Evolutionary conservation across 176 grass and related monocot species (phyloP).

Genomic region (Saccharum spontaneum): DNA sequence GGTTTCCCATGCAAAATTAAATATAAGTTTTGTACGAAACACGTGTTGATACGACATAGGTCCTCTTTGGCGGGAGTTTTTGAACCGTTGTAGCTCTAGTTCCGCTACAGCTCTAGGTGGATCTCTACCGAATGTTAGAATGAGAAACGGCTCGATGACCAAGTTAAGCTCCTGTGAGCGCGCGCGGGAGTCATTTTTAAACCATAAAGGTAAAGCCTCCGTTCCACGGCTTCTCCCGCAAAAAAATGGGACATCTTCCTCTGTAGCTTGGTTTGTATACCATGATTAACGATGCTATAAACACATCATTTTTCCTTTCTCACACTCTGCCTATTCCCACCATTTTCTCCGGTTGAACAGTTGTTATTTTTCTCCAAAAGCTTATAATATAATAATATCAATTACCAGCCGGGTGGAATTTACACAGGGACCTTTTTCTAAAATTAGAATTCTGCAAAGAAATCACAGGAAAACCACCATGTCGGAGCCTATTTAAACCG

Average conservation of each 20-base stretch:
- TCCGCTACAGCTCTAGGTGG: neutral
- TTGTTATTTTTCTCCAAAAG: neutral
- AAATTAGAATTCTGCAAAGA: neutral
- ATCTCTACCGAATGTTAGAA: too few species aligned
- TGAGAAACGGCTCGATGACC: too few species aligned
- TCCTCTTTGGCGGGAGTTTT: neutral
- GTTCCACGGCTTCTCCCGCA: neutral
- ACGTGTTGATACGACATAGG: too few species aligned
- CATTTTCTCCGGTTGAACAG: neutral
- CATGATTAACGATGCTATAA: neutral
- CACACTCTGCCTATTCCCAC: neutral
- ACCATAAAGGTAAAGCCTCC: too few species aligned
- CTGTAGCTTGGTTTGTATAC: neutral
- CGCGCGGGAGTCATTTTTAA: too few species aligned
- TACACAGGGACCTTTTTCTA: neutral
- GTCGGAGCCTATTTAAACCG: slow-evolving; percentile 39
- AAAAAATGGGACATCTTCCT: neutral
- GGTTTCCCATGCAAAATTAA: neutral
- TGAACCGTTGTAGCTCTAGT: neutral
- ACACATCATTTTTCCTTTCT: neutral
- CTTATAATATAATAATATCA: neutral
- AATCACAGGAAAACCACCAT: neutral
- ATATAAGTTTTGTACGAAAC: too few species aligned
- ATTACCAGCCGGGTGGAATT: neutral
- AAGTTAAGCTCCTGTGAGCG: too few species aligned